phyloP scores from a whole-genome alignment of 2,329 filamentous ascomycete genomes.

The Cryphonectria radicalis region DNA sequence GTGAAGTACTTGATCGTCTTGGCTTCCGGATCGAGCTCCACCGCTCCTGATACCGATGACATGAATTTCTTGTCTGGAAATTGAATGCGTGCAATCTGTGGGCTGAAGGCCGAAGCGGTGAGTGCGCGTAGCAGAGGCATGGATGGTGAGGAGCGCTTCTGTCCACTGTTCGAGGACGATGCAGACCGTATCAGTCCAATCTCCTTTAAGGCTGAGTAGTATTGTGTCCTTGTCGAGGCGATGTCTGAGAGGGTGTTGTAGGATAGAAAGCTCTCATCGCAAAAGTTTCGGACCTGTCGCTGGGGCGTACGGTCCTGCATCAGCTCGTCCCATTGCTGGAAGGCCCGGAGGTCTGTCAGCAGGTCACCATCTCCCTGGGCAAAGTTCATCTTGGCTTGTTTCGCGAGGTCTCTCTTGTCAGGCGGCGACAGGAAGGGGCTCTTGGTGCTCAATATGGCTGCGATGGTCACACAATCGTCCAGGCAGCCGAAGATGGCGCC shows the following conservation, averaged over 20 bases:
- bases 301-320: constrained; percentile 61
- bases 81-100: constrained; percentile 88
- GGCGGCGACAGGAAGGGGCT: constrained; percentile 86
- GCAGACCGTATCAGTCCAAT: constrained; percentile 70
- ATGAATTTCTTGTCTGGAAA: constrained; percentile 97
- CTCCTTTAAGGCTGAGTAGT: constrained; percentile 82
- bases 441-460: constrained; percentile 86
- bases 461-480: constrained; percentile 85
- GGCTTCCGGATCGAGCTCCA: constrained; percentile 92
- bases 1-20: constrained; percentile 91
- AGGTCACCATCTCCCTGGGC: constrained; percentile 82
- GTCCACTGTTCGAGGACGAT: constrained; percentile 31
- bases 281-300: constrained; percentile 74
- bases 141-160: constrained; percentile 35
- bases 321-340: constrained; percentile 78
- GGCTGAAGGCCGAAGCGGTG: constrained; percentile 75
- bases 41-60: constrained; percentile 81
- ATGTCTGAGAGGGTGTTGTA: constrained; percentile 87
- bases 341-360: constrained; percentile 83
- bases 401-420: constrained; percentile 81
- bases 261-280: constrained; percentile 83
- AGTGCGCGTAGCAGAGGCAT: constrained; percentile 67
- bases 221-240: constrained; percentile 81
- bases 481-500: constrained; percentile 92
- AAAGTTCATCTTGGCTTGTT: constrained; percentile 76